Conservation (phyloP, 2,329 filamentous ascomycete genomes). For the Aureobasidium sp. region DNA sequence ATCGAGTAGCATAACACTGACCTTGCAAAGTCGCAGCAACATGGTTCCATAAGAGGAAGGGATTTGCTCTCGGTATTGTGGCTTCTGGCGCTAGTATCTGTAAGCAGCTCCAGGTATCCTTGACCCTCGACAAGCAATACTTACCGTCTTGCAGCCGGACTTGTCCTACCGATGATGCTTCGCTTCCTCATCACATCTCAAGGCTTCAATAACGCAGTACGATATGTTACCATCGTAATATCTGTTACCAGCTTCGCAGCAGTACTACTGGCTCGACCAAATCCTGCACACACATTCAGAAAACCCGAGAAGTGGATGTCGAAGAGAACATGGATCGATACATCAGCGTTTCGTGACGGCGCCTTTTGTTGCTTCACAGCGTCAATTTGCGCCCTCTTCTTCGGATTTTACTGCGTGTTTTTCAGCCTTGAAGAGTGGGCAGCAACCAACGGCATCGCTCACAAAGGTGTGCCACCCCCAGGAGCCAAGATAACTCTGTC, state of each 20-base stretch:
- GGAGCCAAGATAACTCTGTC: slow-evolving; percentile 27
- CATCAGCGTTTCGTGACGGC: slow-evolving; percentile 36
- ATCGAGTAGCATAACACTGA: not conserved
- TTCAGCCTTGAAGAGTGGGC: slow-evolving; percentile 50
- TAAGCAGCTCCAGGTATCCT: slow-evolving; percentile 17
- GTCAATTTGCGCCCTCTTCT: slow-evolving; percentile 42
- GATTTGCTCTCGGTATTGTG: slow-evolving; percentile 44
- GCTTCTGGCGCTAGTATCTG: slow-evolving; percentile 43
- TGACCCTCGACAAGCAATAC: not conserved
- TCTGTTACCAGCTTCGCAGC: slow-evolving; percentile 35
- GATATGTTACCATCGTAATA: slow-evolving; percentile 36
- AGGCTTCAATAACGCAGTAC: slow-evolving; percentile 41
- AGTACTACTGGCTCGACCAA: slow-evolving; percentile 37
- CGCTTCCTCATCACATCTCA: slow-evolving; percentile 35
- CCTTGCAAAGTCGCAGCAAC: slow-evolving; percentile 37
- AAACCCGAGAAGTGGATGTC: slow-evolving; percentile 35
- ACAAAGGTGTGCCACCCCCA: slow-evolving; percentile 24
- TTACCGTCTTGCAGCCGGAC: slow-evolving; percentile 27
- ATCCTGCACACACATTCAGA: slow-evolving; percentile 34
- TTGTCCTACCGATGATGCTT: slow-evolving; percentile 37
- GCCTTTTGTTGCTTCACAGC: slow-evolving; percentile 40
- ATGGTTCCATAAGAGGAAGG: slow-evolving; percentile 42
- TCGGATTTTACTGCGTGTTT: slow-evolving; percentile 47
- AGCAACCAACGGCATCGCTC: slow-evolving; percentile 35
- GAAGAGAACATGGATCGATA: slow-evolving; percentile 36